These are phyloP conservation scores for Lepiota brunneoincarnata DNA, from an alignment of 768 basidiomycete genomes.

Conservation along the genomic window DNA sequence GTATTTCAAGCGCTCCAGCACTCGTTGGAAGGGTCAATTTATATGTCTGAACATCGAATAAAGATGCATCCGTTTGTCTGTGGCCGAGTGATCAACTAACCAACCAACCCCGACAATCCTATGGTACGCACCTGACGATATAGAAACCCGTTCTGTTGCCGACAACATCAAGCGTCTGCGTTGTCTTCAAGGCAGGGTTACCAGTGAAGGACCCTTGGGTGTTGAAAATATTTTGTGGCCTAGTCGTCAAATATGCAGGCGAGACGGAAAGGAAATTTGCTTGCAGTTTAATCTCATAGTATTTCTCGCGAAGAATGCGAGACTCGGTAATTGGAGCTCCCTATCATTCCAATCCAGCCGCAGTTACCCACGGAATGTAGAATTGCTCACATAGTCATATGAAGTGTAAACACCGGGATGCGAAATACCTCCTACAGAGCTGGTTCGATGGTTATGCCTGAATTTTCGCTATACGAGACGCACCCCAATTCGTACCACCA, in stretches of 20 bases:
- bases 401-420: constrained; percentile 39
- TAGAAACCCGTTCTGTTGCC: constrained; percentile 48
- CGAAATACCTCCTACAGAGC: constrained; percentile 1
- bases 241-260: constrained; percentile 46
- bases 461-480: constrained; percentile 34
- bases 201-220: constrained; percentile 45
- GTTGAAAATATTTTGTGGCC: constrained; percentile 38
- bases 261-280: constrained; percentile 49
- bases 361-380: neutral
- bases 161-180: constrained; percentile 45
- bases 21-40: constrained; percentile 43
- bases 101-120: neutral
- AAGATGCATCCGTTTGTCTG: constrained; percentile 40
- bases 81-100: neutral
- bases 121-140: constrained; percentile 32
- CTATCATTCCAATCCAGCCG: constrained; percentile 20
- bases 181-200: constrained; percentile 47
- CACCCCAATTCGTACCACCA: constrained; percentile 52
- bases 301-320: constrained; percentile 49
- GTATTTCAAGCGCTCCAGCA: constrained; percentile 38
- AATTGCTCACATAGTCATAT: constrained; percentile 38
- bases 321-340: constrained; percentile 51
- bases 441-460: neutral
- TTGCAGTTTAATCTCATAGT: constrained; percentile 50
- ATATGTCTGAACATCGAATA: constrained; percentile 36